Base-by-base conservation (phyloP, 2,329 filamentous ascomycete species). In the Sclerotinia trifoliorum region DNA sequence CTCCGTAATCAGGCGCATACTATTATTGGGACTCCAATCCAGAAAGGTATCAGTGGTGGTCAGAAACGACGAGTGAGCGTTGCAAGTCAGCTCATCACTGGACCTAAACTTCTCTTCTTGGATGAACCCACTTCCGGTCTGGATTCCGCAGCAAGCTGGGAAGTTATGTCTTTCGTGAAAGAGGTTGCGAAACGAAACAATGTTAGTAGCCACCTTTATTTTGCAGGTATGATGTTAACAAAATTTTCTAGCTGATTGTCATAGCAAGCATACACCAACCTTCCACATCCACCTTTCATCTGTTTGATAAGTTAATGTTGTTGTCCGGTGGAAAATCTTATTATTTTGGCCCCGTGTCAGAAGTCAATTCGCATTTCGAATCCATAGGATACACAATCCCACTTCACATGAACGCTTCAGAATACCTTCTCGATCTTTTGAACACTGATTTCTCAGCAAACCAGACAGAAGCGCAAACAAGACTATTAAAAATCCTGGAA, bases 71-170 rank as follows among this genome's bases (percentile, higher is more conserved):
- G 93, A 64, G 84, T 94, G 10, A 91, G 90, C 72, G 88, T 96
- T 6, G 92, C 92, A 1, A 91, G 90, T 70, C 91, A 93, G 75
- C 83, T 96, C 48, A 91, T 96, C 74, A 94, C 92, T 1, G 88
- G 85, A 68, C 92, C 79, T 54, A 78, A 72, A 48, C 29, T 68
- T 10, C 78, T 96, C 32, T 95, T 96, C 75, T 80, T 96, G 44
- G 92, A 96, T 75, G 94, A 98, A 79, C 94, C 94, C 0, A 96
- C 92, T 0, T 93, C 90, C 72, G 93, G 93, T 11, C 81, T 96
- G 13, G 93, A 96, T 77, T 94, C 91, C 10, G 88, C 88, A 8
- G 65, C 71, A 26, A 71, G 72, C 67, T 73, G 60, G 19, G 73
- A 96, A 78, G 90, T 96, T 29, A 87, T 94, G 67, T 88, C 83